phyloP scores from a whole-genome alignment of 148 eudicot species.

The Nyssa sinensis region DNA sequence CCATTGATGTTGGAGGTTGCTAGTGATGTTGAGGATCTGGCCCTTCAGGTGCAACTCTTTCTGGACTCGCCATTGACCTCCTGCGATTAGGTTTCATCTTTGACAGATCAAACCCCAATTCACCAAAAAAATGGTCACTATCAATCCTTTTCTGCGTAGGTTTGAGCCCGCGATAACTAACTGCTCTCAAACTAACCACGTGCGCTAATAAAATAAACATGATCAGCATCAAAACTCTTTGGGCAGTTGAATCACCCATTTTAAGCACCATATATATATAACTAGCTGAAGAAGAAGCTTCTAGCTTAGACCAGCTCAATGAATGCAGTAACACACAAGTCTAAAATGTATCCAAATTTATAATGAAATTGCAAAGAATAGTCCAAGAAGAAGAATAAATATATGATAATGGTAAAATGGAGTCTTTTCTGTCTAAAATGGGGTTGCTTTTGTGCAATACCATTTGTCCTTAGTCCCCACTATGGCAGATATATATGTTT shows the following conservation, averaged over 20 bases:
- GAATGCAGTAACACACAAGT: background rate
- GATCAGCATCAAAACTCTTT: background rate
- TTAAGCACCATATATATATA: background rate
- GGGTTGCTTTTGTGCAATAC: background rate
- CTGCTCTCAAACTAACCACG: background rate
- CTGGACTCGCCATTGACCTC: conserved; percentile 14
- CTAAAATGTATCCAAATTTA: too few species aligned
- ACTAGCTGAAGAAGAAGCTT: background rate
- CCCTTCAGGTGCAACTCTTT: conserved; percentile 29
- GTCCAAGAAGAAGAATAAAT: background rate
- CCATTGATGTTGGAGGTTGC: background rate
- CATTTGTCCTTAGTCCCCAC: too few species aligned
- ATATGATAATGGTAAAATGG: background rate
- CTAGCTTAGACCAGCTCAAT: background rate
- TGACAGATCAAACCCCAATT: conserved; percentile 17
- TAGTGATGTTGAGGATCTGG: conserved; percentile 36
- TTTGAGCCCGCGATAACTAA: background rate
- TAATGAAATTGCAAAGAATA: background rate
- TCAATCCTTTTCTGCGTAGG: background rate
- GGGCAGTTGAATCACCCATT: background rate
- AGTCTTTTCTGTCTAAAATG: background rate
- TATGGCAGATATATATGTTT: too few species aligned
- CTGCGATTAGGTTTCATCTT: conserved; percentile 16
- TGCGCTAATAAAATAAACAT: background rate
- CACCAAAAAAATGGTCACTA: conserved; percentile 20